phyloP scores from a whole-genome alignment of 2,329 filamentous ascomycete genomes.

The Paecilomyces niveus region DNA sequence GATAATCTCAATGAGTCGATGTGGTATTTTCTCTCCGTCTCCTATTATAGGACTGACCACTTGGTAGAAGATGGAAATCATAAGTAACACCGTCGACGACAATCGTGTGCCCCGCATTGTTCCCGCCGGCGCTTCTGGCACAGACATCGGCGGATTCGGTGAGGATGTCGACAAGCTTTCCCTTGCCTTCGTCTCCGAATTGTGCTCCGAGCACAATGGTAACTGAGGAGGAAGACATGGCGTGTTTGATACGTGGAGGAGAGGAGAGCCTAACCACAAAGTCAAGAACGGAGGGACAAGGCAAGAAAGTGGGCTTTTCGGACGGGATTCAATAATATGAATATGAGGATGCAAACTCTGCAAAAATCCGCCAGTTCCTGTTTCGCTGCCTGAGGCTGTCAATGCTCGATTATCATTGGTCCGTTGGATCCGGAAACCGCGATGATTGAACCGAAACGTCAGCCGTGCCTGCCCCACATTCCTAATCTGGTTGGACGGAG shows the following conservation, averaged over 20 bases:
- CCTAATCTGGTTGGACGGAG: not conserved
- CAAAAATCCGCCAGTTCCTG: not conserved
- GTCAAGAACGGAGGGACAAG: not conserved
- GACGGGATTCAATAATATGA: not conserved
- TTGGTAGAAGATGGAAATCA: slow-evolving; percentile 43
- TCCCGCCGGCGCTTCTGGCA: slow-evolving; percentile 37
- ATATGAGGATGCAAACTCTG: not conserved
- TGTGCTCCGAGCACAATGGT: slow-evolving; percentile 41
- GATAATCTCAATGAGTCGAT: slow-evolving; percentile 7
- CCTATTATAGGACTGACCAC: not conserved
- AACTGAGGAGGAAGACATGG: slow-evolving; percentile 14
- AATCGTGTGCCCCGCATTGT: slow-evolving; percentile 42
- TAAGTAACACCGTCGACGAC: slow-evolving; percentile 40
- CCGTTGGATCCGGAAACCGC: not conserved
- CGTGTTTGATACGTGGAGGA: not conserved
- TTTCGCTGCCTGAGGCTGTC: not conserved
- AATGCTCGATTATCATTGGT: not conserved
- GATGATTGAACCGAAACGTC: not conserved
- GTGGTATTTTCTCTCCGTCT: not conserved
- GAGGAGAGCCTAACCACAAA: not conserved
- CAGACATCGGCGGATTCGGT: slow-evolving; percentile 37
- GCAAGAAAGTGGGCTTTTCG: not conserved
- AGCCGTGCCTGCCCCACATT: not conserved
- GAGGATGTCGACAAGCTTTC: slow-evolving; percentile 44
- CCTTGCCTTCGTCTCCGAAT: slow-evolving; percentile 45